phyloP scores from a whole-genome alignment of 2,329 filamentous ascomycete species.

The Fusarium camptoceras region DNA sequence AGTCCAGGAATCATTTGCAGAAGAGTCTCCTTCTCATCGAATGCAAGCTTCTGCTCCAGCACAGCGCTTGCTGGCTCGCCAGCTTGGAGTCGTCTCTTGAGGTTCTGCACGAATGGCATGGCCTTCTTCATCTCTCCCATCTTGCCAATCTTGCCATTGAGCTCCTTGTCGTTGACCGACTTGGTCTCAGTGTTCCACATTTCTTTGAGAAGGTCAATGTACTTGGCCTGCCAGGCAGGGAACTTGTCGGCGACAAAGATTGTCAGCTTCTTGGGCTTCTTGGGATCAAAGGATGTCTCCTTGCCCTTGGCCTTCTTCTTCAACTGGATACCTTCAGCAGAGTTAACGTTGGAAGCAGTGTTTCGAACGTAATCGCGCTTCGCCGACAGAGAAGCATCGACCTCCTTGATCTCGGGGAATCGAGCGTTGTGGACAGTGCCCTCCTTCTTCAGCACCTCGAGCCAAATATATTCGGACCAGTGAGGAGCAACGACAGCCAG shows the following conservation, averaged over 20 bases:
- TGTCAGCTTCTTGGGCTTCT: constrained; percentile 90
- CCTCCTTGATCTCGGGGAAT: constrained; percentile 67
- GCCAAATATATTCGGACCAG: constrained; percentile 95
- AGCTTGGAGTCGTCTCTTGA: constrained; percentile 84
- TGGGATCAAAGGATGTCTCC: constrained; percentile 84
- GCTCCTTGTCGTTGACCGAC: constrained; percentile 80
- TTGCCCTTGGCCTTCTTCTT: constrained; percentile 97
- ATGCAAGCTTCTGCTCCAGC: constrained; percentile 85
- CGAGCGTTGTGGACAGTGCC: constrained; percentile 81
- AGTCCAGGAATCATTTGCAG: constrained; percentile 82
- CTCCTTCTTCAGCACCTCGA: constrained; percentile 84
- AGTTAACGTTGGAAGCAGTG: constrained; percentile 80
- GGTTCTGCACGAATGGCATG: constrained; percentile 92
- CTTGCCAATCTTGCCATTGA: constrained; percentile 83
- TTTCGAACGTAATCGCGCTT: constrained; percentile 83
- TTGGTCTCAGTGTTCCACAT: constrained; percentile 72
- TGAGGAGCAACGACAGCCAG: constrained; percentile 89
- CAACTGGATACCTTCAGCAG: constrained; percentile 82
- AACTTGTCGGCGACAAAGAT: constrained; percentile 85
- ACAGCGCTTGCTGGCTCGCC: constrained; percentile 76
- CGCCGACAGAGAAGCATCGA: constrained; percentile 76
- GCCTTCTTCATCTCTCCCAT: constrained; percentile 94
- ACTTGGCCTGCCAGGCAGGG: constrained; percentile 92
- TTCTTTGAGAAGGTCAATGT: constrained; percentile 81
- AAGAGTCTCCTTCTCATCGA: constrained; percentile 84